Evolutionary conservation across 768 basidiomycete genomes (phyloP).

Genomic region (Macrolepiota dolichaula): DNA sequence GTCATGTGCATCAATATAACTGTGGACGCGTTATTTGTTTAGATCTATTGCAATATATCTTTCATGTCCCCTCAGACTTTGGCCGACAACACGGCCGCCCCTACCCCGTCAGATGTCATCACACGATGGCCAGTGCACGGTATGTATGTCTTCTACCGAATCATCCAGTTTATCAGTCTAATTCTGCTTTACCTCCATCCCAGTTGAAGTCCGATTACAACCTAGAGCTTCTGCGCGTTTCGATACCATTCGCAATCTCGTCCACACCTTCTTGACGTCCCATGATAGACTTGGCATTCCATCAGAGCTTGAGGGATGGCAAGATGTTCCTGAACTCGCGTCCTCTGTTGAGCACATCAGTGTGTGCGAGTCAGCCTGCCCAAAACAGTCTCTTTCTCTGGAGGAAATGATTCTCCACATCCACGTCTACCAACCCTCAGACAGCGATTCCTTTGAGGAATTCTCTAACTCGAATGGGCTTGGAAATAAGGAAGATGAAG

Average conservation of each 20-base stretch:
- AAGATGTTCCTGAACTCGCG: conserved; percentile 65
- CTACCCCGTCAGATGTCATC: not conserved
- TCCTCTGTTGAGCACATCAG: conserved; percentile 74
- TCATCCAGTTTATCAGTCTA: not conserved
- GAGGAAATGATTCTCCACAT: conserved; percentile 68
- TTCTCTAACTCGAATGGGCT: conserved; percentile 61
- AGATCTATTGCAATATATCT: conserved; percentile 14
- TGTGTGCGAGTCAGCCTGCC: conserved; percentile 67
- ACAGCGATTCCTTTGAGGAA: conserved; percentile 68
- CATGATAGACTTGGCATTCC: conserved; percentile 69
- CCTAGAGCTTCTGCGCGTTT: conserved; percentile 67
- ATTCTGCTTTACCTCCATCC: not conserved
- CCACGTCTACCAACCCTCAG: conserved; percentile 84
- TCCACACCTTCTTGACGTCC: conserved; percentile 53
- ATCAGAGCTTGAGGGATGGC: conserved; percentile 75
- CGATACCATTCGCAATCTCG: conserved; percentile 67
- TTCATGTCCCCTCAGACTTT: conserved; percentile 1
- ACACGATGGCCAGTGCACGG: conserved; percentile 67
- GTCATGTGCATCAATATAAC: conserved; percentile 29
- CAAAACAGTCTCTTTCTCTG: conserved; percentile 47
- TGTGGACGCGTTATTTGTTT: conserved; percentile 56
- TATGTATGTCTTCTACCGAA: conserved; percentile 21
- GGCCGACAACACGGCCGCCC: not conserved
- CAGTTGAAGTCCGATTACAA: conserved; percentile 84
- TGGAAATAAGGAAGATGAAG: conserved; percentile 56